Evolutionary conservation across 2,329 filamentous ascomycete genomes (phyloP).

Genomic region (Fusarium decemcellulare): DNA sequence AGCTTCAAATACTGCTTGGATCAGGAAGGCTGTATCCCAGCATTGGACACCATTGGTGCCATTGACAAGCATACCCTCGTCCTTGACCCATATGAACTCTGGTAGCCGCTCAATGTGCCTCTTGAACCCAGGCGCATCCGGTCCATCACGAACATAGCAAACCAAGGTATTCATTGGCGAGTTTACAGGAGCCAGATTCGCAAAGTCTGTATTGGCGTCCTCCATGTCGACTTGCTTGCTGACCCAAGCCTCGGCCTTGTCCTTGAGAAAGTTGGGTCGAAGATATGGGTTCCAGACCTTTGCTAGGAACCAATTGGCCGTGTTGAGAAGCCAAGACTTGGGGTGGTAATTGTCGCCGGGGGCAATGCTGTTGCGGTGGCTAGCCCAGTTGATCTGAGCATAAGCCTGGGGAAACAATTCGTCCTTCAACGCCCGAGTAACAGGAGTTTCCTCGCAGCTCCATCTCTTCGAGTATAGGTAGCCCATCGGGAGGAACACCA

Average conservation of each 20-base stretch:
- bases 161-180: constrained; percentile 90
- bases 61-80: constrained; percentile 93
- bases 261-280: constrained; percentile 74
- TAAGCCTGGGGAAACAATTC: constrained; percentile 89
- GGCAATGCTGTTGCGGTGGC: constrained; percentile 86
- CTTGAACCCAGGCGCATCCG: constrained; percentile 78
- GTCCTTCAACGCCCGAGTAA: constrained; percentile 80
- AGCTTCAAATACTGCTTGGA: constrained; percentile 85
- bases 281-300: constrained; percentile 87
- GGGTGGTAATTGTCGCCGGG: constrained; percentile 91
- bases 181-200: constrained; percentile 90
- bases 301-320: constrained; percentile 82
- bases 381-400: constrained; percentile 81
- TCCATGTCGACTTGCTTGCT: constrained; percentile 91
- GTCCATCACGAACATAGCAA: constrained; percentile 88
- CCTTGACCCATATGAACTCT: constrained; percentile 92
- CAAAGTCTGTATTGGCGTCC: constrained; percentile 91
- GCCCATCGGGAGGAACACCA: constrained; percentile 94
- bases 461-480: constrained; percentile 90
- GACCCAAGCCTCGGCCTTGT: constrained; percentile 83
- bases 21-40: constrained; percentile 95
- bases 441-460: constrained; percentile 80
- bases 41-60: constrained; percentile 98
- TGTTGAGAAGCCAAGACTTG: constrained; percentile 86
- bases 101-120: constrained; percentile 85